Percentiles rank a stretch among this genome's conserved stretches.
phyloP scores from a whole-genome alignment of 2,329 filamentous ascomycete genomes.

The Albophoma yamanashiensis region DNA sequence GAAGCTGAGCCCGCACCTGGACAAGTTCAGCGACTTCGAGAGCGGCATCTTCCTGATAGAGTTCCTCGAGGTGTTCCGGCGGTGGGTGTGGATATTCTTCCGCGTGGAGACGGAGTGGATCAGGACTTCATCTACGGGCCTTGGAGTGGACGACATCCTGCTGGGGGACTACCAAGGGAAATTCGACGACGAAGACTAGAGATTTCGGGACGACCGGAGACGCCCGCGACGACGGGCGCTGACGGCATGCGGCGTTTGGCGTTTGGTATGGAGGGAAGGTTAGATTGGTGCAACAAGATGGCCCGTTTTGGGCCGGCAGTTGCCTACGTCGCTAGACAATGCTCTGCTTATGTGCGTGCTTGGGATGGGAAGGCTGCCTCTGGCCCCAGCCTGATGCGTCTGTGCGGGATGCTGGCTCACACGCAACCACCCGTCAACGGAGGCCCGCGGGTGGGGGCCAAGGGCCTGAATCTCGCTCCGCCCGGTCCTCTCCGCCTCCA shows the following conservation, averaged over 20 bases:
- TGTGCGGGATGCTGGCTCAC: neutral
- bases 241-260: neutral
- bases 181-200: conserved; percentile 30
- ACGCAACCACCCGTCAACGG: neutral
- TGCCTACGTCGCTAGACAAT: neutral
- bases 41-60: conserved; percentile 82
- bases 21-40: conserved; percentile 79
- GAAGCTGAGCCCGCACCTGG: conserved; percentile 73
- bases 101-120: conserved; percentile 91
- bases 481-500: neutral
- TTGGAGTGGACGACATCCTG: conserved; percentile 59
- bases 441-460: neutral
- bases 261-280: neutral
- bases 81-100: conserved; percentile 98
- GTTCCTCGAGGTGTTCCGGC: conserved; percentile 71
- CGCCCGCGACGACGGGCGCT: neutral
- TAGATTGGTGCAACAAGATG: neutral
- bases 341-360: neutral
- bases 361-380: neutral
- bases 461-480: neutral
- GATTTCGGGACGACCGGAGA: neutral
- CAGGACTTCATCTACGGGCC: conserved; percentile 38
- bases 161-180: conserved; percentile 62
- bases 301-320: neutral
- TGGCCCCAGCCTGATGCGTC: neutral